Base-by-base conservation (phyloP, 2,329 filamentous ascomycete species). In the Cytospora mali region DNA sequence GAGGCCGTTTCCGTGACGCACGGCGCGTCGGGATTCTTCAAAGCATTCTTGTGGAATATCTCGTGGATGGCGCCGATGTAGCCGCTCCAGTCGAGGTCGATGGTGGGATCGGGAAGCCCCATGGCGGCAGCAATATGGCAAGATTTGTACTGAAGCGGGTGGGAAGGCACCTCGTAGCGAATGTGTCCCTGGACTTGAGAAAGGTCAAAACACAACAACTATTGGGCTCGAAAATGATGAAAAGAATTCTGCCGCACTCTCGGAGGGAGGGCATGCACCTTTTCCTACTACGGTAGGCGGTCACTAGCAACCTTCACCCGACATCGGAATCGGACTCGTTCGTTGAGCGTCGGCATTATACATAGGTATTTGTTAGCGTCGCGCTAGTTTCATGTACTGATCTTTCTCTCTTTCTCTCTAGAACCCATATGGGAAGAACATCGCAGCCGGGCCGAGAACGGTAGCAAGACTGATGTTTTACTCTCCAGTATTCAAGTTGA, bases 11-110 rank as follows among this genome's bases (percentile, higher is more conserved):
- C 82, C 11, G 74, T 71, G 29, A 84, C 81, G 64, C 82, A 85
- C 2, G 69, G 68, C 33, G 74, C 70, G 42, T 91, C 86, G 1
- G 92, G 92, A 70, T 91, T 81, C 65, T 78, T 81, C 71, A 82
- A 75, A 10, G 91, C 91, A 78, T 91, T 90, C 54, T 76, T 74
- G 61, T 79, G 77, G 70, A 92, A 92, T 66, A 87, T 85, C 61
- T 90, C 85, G 69, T 91, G 87, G 69, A 93, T 91, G 14, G 88
- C 80, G 31, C 86, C 87, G 60, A 79, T 74, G 72, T 85, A 91
- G 71, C 81, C 82, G 55, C 82, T 82, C 88, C 88, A 91, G 69
- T 88, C 77, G 59, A 91, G 83, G 74, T 89, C 85, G 58, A 77
- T 76, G 0, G 87, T 89, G 50, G 88, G 88, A 74, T 90, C 86